phyloP scores from a whole-genome alignment of 331 rosid genomes.

The Acacia concinna region DNA sequence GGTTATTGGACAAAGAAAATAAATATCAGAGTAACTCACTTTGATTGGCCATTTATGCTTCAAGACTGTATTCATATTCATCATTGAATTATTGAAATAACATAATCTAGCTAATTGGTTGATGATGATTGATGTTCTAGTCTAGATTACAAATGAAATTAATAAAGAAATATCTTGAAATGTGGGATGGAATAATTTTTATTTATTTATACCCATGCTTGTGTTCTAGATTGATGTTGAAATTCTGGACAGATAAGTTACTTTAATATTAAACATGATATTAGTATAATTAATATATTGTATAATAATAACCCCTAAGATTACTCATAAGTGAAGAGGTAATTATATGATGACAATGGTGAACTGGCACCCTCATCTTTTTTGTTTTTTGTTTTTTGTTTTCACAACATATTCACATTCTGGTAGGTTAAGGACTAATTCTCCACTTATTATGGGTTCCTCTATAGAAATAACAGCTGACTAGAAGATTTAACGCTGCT shows the following conservation, averaged over 20 bases:
- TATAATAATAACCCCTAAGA: not conserved
- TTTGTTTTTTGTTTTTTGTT: too few relatives aligned
- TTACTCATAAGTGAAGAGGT: not conserved
- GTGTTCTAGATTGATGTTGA: not conserved
- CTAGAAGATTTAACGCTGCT: too few relatives aligned
- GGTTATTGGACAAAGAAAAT: not conserved
- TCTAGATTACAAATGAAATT: constrained; percentile 1
- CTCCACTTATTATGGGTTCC: too few relatives aligned
- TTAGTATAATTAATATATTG: not conserved
- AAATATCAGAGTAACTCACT: not conserved
- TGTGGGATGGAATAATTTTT: not conserved
- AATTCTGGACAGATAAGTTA: not conserved
- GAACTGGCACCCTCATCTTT: not conserved
- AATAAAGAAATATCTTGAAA: too few relatives aligned
- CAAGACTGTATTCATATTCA: not conserved
- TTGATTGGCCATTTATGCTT: not conserved
- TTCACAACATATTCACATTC: too few relatives aligned
- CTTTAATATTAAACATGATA: not conserved
- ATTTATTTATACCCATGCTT: not conserved
- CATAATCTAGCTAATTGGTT: not conserved
- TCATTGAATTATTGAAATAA: not conserved
- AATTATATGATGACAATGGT: not conserved
- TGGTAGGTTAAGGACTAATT: too few relatives aligned
- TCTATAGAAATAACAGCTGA: too few relatives aligned
- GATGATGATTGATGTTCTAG: not conserved